Evolutionary conservation across 108 stramenopile species (phyloP), one percentile per base, ranked within the genome.

Genomic region (Nannochloropsis salina): DNA sequence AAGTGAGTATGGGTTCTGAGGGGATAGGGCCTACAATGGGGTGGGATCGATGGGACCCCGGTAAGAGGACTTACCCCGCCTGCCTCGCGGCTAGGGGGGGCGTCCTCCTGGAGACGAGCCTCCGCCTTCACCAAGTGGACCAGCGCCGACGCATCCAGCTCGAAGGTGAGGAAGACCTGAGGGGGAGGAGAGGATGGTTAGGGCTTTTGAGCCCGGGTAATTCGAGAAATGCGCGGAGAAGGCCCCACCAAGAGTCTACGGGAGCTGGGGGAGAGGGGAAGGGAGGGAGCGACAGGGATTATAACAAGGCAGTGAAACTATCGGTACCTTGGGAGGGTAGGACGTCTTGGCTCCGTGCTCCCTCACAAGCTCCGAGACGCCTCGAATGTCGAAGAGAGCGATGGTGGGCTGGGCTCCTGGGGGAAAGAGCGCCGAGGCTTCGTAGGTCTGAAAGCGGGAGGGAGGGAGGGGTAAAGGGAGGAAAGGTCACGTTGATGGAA

Each of bases 161-260:
- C 42, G 83, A 86, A 86, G 82, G 81, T 86, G 20, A 86, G 43
- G 41, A 82, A 82, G n/a, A 86, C 86, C 82, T 86, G 81, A 9
- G 82, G 86, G 41, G 80, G 20, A n/a, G 41, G 81, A n/a, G 45
- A 9, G n/a, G n/a, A 41, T 9, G 47, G 47, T 0, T 1, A 15
- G 47, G 15, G 15, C 1, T 51, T 15, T 12, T 51, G 47, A 31
- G 31, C 31, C 31, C 31, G 1, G 31, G 31, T 31, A 0, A 31
- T 31, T 31, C 0, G 31, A 31, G 31, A 31, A 31, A 31, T 31
- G 31, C 31, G 31, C 31, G 31, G 31, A 31, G 31, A 31, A 31
- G 31, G 31, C 31, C 31, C 31, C 31, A 31, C 47, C 47, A 51
- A 0, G 47, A 51, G 47, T 0, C 12, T 15, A 10, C 47, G 15